phyloP scores from a whole-genome alignment of 1,284 basidiomycete genomes.

The Cutaneotrichosporon sp. region DNA sequence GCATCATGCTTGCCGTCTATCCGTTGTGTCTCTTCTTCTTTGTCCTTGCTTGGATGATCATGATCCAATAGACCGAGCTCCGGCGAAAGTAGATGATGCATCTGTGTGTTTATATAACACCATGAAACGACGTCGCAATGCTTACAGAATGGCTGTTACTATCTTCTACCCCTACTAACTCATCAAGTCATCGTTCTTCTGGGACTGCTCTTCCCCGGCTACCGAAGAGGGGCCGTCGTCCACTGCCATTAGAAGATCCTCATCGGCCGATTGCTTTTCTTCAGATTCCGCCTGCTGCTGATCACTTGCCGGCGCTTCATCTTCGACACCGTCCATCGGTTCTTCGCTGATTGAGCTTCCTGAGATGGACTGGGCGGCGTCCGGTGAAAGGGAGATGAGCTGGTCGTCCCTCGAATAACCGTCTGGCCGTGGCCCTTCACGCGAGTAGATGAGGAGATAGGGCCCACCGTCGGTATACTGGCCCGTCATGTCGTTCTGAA shows the following conservation, averaged over 20 bases:
- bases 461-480: conserved; percentile 43
- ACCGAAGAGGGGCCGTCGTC: neutral
- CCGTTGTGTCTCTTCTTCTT: conserved; percentile 63
- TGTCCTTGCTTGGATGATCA: conserved; percentile 82
- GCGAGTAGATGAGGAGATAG: conserved; percentile 32
- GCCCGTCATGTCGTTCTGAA: conserved; percentile 33
- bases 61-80: conserved; percentile 61
- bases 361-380: neutral
- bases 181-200: too few species aligned
- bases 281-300: neutral
- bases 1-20: conserved; percentile 85
- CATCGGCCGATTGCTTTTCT: too few species aligned
- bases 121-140: neutral
- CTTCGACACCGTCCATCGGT: neutral
- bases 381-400: neutral
- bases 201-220: too few species aligned
- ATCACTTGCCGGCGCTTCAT: neutral
- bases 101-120: neutral
- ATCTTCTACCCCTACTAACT: too few species aligned
- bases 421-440: conserved; percentile 19
- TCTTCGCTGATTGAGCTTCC: conserved; percentile 1
- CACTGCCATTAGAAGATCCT: neutral
- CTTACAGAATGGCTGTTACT: neutral
- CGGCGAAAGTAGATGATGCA: neutral
- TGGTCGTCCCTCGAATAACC: conserved; percentile 1